phyloP scores from a whole-genome alignment of 2,329 filamentous ascomycete species.

The Clonostachys solani region DNA sequence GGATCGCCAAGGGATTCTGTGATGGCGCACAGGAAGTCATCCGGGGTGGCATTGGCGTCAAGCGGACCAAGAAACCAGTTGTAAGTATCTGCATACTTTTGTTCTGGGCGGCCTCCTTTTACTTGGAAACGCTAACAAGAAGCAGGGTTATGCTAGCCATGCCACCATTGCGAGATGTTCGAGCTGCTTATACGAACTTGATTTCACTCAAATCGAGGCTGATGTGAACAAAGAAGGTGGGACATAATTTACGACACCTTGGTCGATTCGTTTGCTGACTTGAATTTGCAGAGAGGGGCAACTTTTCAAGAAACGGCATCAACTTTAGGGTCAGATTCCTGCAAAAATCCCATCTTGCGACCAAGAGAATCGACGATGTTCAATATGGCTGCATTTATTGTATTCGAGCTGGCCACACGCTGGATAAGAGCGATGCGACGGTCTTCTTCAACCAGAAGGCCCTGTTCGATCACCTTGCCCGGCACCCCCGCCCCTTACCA shows the following conservation, averaged over 20 bases:
- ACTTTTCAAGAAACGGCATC: constrained; percentile 38
- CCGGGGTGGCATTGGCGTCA: constrained; percentile 43
- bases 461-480: constrained; percentile 47
- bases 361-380: constrained; percentile 44
- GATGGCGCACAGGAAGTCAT: constrained; percentile 46
- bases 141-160: constrained; percentile 33
- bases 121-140: no score
- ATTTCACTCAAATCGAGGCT: constrained; percentile 45
- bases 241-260: not conserved
- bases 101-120: no score
- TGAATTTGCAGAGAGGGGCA: constrained; percentile 34
- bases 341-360: constrained; percentile 49
- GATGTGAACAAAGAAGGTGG: constrained; percentile 45
- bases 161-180: constrained; percentile 45
- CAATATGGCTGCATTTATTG: constrained; percentile 53
- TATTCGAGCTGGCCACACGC: constrained; percentile 40
- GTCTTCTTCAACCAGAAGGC: constrained; percentile 50
- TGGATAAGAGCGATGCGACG: constrained; percentile 50
- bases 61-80: constrained; percentile 44
- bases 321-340: constrained; percentile 50
- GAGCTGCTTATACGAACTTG: constrained; percentile 48
- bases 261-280: not conserved
- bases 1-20: constrained; percentile 50
- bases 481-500: constrained; percentile 49
- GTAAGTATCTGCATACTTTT: not conserved